These are phyloP conservation scores for Ascodesmis nigricans DNA, from an alignment of 495 filamentous ascomycete species.

Conservation along the genomic window DNA sequence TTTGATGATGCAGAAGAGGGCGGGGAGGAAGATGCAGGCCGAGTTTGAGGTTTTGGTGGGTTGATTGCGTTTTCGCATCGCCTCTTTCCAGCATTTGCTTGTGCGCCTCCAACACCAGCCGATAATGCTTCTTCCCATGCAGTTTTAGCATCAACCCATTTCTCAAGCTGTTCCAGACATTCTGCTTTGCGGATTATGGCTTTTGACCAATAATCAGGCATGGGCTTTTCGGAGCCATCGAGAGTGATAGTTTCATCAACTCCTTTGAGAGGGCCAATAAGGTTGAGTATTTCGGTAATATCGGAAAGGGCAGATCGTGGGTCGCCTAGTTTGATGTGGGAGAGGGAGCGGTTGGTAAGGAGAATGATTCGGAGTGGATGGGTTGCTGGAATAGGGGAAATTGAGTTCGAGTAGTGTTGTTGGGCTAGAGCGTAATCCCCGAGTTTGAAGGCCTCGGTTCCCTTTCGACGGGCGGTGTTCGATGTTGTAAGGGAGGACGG, in stretches of 20 bases:
- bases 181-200: slow-evolving; percentile 87
- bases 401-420: slow-evolving; percentile 52
- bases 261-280: slow-evolving; percentile 62
- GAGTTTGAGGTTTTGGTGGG: too few relatives aligned
- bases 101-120: slow-evolving; percentile 56
- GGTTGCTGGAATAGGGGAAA: slow-evolving; percentile 47
- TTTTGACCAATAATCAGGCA: slow-evolving; percentile 83
- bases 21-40: slow-evolving; percentile 18
- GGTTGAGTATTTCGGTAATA: slow-evolving; percentile 51
- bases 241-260: slow-evolving; percentile 48
- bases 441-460: slow-evolving; percentile 73
- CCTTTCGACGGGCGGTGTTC: slow-evolving; percentile 49
- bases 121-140: slow-evolving; percentile 70
- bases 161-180: slow-evolving; percentile 83
- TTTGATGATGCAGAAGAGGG: too few relatives aligned
- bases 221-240: slow-evolving; percentile 45
- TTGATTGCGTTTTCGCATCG: slow-evolving; percentile 70
- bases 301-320: slow-evolving; percentile 66
- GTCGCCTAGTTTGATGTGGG: slow-evolving; percentile 69
- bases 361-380: slow-evolving; percentile 73
- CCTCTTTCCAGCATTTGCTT: slow-evolving; percentile 66
- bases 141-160: slow-evolving; percentile 61
- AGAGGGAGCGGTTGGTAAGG: slow-evolving; percentile 79
- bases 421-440: slow-evolving; percentile 81
- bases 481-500: slow-evolving; percentile 46